phyloP scores from a whole-genome alignment of 2,329 filamentous ascomycete genomes.

The Aschersonia sp. region DNA sequence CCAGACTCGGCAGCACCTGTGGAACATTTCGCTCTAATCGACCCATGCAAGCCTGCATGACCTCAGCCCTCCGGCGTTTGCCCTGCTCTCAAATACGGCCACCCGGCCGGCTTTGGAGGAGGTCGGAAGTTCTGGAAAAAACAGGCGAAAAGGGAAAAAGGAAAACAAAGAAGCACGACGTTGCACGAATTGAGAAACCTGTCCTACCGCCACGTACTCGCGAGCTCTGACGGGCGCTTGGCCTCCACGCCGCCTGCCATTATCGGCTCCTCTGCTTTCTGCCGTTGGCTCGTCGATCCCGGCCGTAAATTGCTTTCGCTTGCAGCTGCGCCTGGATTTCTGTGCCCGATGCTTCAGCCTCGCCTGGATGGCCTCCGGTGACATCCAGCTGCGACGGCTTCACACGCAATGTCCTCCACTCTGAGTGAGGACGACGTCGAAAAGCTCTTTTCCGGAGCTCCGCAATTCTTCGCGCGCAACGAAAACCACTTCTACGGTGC shows the following conservation, averaged over 20 bases:
- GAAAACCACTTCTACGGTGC: conserved; percentile 45
- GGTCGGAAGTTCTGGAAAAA: background rate
- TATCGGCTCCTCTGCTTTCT: too few relatives aligned
- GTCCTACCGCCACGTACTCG: background rate
- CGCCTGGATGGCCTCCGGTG: conserved; percentile 3
- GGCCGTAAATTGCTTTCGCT: too few relatives aligned
- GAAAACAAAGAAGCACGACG: background rate
- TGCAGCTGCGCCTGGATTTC: too few relatives aligned
- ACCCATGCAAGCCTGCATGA: background rate
- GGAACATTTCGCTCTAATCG: background rate
- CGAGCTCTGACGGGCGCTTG: background rate
- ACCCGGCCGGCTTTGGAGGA: background rate
- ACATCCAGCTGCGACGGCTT: conserved; percentile 25
- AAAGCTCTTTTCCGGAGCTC: conserved; percentile 62
- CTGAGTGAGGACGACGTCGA: conserved; percentile 46
- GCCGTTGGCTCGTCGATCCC: too few relatives aligned
- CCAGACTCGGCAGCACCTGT: background rate
- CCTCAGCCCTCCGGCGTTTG: background rate
- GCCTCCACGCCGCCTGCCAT: too few relatives aligned
- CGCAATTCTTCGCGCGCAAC: conserved; percentile 51
- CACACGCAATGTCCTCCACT: conserved; percentile 42
- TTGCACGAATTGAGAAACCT: background rate
- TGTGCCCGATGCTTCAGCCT: background rate
- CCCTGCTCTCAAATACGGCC: background rate
- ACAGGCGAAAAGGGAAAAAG: background rate